Evolutionary conservation across 306 rosid genomes (phyloP).

Genomic region (Trifolium repens): DNA sequence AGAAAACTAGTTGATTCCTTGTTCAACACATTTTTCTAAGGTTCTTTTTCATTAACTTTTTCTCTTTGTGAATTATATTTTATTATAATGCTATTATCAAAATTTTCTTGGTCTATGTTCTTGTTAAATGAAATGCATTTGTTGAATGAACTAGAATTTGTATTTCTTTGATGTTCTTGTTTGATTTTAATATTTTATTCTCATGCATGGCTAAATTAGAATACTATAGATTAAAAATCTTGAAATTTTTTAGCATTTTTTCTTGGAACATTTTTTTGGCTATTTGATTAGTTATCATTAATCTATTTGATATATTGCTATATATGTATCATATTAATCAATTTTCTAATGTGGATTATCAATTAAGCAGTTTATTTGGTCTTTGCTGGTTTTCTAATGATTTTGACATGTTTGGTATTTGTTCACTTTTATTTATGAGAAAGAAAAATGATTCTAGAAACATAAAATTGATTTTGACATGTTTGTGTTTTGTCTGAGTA

Average conservation of each 20-base stretch:
- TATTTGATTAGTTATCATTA: background rate
- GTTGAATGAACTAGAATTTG: slow-evolving; percentile 6
- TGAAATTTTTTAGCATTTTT: slow-evolving; percentile 22
- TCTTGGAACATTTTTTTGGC: background rate
- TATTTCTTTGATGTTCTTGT: slow-evolving; percentile 30
- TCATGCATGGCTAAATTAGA: slow-evolving; percentile 13
- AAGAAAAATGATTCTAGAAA: background rate
- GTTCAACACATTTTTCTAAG: slow-evolving; percentile 43
- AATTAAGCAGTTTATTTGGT: slow-evolving; percentile 16
- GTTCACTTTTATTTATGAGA: background rate
- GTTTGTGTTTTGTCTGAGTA: background rate
- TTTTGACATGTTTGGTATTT: background rate
- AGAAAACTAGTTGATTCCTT: slow-evolving; percentile 50
- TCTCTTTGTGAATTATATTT: background rate
- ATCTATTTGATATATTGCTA: slow-evolving; percentile 1
- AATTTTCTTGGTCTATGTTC: slow-evolving; percentile 20
- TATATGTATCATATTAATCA: background rate
- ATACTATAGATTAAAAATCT: slow-evolving; percentile 24
- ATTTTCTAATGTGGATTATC: slow-evolving; percentile 19
- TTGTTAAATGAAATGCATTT: background rate
- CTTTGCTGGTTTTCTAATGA: slow-evolving; percentile 38
- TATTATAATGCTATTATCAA: slow-evolving; percentile 8
- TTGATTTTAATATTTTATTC: slow-evolving; percentile 27
- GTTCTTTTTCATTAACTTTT: slow-evolving; percentile 39
- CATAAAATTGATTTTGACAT: background rate